These are phyloP conservation scores for Kalmusia sp. DNA, from an alignment of 2,329 filamentous ascomycete species.

Conservation along the genomic window DNA sequence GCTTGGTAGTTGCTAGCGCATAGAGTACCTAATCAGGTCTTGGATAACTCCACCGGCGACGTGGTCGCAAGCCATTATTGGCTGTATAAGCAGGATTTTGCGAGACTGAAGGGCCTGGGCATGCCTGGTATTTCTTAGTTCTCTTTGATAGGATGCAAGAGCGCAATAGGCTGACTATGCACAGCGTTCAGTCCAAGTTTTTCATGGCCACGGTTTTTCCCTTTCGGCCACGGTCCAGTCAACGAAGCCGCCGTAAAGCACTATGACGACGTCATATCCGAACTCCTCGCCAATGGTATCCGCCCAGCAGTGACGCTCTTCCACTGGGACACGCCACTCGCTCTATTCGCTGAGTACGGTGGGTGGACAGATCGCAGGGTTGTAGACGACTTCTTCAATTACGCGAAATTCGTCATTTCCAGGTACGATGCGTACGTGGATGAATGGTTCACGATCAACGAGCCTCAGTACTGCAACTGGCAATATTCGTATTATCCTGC, in stretches of 20 bases:
- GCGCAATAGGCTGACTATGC: background rate
- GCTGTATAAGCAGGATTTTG: slow-evolving; percentile 53
- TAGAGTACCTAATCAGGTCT: slow-evolving; percentile 48
- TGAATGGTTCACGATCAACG: slow-evolving; percentile 52
- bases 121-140: slow-evolving; percentile 23
- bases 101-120: slow-evolving; percentile 44
- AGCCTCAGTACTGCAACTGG: slow-evolving; percentile 58
- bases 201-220: slow-evolving; percentile 50
- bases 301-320: slow-evolving; percentile 48
- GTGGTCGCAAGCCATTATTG: slow-evolving; percentile 52
- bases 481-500: slow-evolving; percentile 55
- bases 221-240: slow-evolving; percentile 46
- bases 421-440: slow-evolving; percentile 50
- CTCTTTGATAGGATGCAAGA: background rate
- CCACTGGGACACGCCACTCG: slow-evolving; percentile 53
- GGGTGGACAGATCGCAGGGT: slow-evolving; percentile 49
- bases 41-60: slow-evolving; percentile 51
- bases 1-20: slow-evolving; percentile 50
- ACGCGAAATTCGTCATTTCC: slow-evolving; percentile 51
- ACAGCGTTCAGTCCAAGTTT: slow-evolving; percentile 44
- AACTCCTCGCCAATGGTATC: slow-evolving; percentile 45
- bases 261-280: slow-evolving; percentile 50
- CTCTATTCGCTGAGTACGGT: slow-evolving; percentile 51
- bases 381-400: slow-evolving; percentile 52
- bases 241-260: slow-evolving; percentile 45